These are phyloP conservation scores for Dichotomocladium elegans DNA, from an alignment of 371 early-diverging fungal genomes.

Conservation along the genomic window DNA sequence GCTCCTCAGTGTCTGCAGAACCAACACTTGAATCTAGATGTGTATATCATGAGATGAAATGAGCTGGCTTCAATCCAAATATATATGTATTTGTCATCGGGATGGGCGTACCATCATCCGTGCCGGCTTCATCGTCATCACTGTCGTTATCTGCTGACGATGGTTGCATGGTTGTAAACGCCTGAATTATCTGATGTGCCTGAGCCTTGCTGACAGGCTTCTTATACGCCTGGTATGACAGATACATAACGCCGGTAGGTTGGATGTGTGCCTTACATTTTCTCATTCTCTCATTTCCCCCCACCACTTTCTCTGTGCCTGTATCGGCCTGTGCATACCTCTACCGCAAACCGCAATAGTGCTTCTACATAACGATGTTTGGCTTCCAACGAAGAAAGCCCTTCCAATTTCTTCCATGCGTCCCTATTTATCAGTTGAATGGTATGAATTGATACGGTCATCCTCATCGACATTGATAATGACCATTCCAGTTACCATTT, in stretches of 20 bases:
- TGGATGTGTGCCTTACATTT: too few species aligned
- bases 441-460: not conserved
- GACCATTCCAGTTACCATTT: slow-evolving; percentile 28
- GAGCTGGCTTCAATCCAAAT: not conserved
- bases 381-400: slow-evolving; percentile 17
- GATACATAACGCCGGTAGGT: too few species aligned
- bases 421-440: slow-evolving; percentile 1
- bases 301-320: too few species aligned
- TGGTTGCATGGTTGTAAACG: slow-evolving; percentile 28
- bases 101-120: slow-evolving; percentile 6
- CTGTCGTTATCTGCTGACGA: slow-evolving; percentile 13
- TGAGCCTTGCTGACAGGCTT: slow-evolving; percentile 37
- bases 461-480: not conserved
- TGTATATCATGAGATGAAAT: not conserved
- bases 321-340: too few species aligned
- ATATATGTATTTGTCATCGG: too few species aligned
- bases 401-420: slow-evolving; percentile 26
- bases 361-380: slow-evolving; percentile 30
- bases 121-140: not conserved
- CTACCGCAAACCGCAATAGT: slow-evolving; percentile 19
- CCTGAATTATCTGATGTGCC: slow-evolving; percentile 44
- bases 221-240: slow-evolving; percentile 25
- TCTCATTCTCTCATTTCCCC: too few species aligned
- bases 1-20: slow-evolving; percentile 25
- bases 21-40: slow-evolving; percentile 11